phyloP scores from a whole-genome alignment of 2,329 filamentous ascomycete species.

The Amesomyces nigricolor region DNA sequence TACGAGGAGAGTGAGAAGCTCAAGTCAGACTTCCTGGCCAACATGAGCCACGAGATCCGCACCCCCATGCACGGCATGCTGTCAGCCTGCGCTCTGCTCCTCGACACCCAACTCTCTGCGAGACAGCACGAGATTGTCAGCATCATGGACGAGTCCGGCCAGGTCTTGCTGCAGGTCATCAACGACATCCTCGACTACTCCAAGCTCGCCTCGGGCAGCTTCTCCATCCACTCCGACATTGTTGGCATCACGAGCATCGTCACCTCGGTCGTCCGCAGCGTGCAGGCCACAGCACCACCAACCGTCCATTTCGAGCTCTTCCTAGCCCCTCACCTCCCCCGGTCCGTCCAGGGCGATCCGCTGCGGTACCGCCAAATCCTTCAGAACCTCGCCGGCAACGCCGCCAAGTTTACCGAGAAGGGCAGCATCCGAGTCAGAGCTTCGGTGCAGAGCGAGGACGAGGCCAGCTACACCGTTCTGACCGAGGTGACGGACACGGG shows the following conservation, averaged over 20 bases:
- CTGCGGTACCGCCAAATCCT: conserved; percentile 56
- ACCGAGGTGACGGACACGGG: conserved; percentile 69
- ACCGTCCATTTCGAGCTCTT: conserved; percentile 41
- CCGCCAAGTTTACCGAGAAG: conserved; percentile 55
- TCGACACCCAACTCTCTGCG: conserved; percentile 46
- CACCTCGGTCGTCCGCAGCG: conserved; percentile 45
- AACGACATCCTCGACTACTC: conserved; percentile 64
- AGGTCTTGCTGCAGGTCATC: conserved; percentile 54
- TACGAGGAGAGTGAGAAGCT: conserved; percentile 59
- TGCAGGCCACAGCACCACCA: conserved; percentile 41
- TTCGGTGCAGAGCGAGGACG: conserved; percentile 37
- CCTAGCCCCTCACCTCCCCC: conserved; percentile 43
- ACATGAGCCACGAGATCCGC: conserved; percentile 60
- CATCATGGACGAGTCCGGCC: conserved; percentile 55
- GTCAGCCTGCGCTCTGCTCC: conserved; percentile 51
- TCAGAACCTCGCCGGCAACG: conserved; percentile 58
- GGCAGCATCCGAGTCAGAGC: conserved; percentile 45
- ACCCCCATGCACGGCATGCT: conserved; percentile 61
- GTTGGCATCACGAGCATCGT: conserved; percentile 44
- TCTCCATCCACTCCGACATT: conserved; percentile 50
- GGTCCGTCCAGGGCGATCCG: conserved; percentile 49
- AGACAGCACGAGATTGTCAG: conserved; percentile 52
- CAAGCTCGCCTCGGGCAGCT: conserved; percentile 54
- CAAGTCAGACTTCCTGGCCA: conserved; percentile 56
- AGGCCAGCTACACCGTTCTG: conserved; percentile 40